Percentiles rank a stretch among this genome's conserved stretches.
Evolutionary conservation across 108 stramenopile species (phyloP).

Genomic region (Pseudonitzschia pungens): DNA sequence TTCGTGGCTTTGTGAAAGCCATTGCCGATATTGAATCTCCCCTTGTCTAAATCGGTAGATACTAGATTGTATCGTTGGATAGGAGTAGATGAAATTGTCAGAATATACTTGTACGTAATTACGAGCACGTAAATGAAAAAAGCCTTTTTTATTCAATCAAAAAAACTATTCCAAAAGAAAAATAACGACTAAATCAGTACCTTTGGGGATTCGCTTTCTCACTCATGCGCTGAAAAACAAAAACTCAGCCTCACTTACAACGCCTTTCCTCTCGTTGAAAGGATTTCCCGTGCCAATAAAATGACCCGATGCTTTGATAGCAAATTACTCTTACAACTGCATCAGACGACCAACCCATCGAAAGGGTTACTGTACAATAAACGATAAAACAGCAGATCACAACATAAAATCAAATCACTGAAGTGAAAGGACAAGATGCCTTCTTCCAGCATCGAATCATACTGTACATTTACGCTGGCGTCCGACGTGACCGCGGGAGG

Average conservation of each 20-base stretch:
- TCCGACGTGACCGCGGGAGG: conserved; percentile 89
- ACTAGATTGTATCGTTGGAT: no score
- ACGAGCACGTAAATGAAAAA: no score
- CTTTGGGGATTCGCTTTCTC: neutral
- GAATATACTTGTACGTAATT: no score
- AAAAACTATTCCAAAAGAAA: neutral
- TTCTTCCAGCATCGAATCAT: conserved; percentile 83
- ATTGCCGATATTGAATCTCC: no score
- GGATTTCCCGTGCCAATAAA: neutral
- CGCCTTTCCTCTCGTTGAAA: neutral
- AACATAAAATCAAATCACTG: neutral
- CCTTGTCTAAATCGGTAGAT: no score
- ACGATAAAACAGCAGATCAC: no score
- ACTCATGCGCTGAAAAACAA: neutral
- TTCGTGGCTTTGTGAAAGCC: no score
- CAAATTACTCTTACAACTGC: neutral
- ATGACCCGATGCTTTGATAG: neutral
- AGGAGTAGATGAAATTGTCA: no score
- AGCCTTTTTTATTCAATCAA: no score
- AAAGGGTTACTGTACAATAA: no score
- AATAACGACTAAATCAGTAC: neutral
- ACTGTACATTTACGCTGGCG: conserved; percentile 96
- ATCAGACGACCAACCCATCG: neutral
- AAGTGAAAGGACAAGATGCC: conserved; percentile 37
- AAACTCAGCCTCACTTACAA: neutral